Conservation (phyloP, 2,329 filamentous ascomycete species). For the Mycosphaerella sp. region DNA sequence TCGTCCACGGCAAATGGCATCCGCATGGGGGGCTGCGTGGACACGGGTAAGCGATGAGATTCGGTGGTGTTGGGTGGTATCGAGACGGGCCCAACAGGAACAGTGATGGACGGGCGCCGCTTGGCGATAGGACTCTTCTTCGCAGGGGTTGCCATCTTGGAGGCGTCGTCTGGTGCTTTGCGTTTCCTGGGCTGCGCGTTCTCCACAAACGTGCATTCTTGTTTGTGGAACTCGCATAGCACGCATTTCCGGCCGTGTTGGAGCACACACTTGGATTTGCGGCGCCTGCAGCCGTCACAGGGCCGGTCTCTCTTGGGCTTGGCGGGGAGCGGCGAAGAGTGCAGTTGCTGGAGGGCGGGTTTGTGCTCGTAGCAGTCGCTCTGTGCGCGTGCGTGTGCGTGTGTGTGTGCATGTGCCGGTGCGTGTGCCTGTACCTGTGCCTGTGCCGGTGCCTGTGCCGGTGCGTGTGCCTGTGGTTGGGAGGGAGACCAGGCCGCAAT, state of each 20-base stretch:
- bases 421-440: constrained; percentile 27
- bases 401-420: no score
- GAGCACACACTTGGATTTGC: constrained; percentile 70
- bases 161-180: constrained; percentile 57
- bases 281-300: constrained; percentile 68
- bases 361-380: no score
- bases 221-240: constrained; percentile 69
- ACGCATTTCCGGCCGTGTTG: constrained; percentile 69
- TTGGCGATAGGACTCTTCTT: constrained; percentile 24
- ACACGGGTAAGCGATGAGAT: constrained; percentile 1
- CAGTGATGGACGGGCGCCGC: constrained; percentile 3
- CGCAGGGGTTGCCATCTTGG: constrained; percentile 15
- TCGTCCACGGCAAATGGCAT: constrained; percentile 39
- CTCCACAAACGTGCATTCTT: constrained; percentile 71
- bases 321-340: constrained; percentile 23
- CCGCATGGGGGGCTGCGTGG: constrained; percentile 23
- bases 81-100: background rate
- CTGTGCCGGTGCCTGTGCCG: no score
- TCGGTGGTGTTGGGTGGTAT: background rate
- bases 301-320: constrained; percentile 35
- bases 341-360: constrained; percentile 33
- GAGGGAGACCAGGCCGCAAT: constrained; percentile 43
- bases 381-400: constrained; percentile 27
- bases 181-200: constrained; percentile 74
- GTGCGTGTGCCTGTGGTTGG: constrained; percentile 34